phyloP scores from a whole-genome alignment of 257 asterid species.

The Nicotiana attenuata region DNA sequence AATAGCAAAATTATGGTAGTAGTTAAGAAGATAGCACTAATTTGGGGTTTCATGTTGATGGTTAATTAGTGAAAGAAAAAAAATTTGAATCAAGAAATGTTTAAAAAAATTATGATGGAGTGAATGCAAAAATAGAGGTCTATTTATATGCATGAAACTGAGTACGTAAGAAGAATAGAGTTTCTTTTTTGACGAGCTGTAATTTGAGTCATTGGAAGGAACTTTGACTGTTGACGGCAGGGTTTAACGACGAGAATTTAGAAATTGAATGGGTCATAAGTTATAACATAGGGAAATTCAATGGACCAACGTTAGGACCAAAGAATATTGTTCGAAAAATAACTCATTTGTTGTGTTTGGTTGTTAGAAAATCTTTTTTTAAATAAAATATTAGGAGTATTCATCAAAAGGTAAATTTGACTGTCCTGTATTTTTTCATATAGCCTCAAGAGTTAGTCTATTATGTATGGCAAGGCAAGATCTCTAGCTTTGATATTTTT shows the following conservation, averaged over 20 bases:
- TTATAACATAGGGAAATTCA: neutral
- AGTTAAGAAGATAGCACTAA: neutral
- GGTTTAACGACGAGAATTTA: neutral
- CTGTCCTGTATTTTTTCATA: too few species aligned
- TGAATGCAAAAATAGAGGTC: neutral
- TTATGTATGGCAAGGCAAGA: too few species aligned
- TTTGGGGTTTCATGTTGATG: neutral
- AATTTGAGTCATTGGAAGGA: neutral
- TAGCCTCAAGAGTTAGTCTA: too few species aligned
- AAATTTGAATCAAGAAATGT: neutral
- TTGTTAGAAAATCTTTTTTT: too few species aligned
- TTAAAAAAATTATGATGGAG: neutral
- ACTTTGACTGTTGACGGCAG: slow-evolving; percentile 2
- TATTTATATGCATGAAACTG: slow-evolving; percentile 5
- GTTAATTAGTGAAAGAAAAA: neutral
- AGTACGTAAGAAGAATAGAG: neutral
- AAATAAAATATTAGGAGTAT: too few species aligned
- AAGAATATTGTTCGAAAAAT: neutral
- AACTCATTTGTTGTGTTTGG: too few species aligned
- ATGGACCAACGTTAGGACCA: neutral
- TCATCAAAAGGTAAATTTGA: too few species aligned
- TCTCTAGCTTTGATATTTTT: too few species aligned
- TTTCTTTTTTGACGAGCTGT: slow-evolving; percentile 1
- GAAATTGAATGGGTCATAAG: neutral
- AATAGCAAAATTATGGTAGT: neutral